A percentile compares a stretch with the other conserved stretches of the same genome.
phyloP scores from a whole-genome alignment of 139 green algal species.

The Asterochloris erici region DNA sequence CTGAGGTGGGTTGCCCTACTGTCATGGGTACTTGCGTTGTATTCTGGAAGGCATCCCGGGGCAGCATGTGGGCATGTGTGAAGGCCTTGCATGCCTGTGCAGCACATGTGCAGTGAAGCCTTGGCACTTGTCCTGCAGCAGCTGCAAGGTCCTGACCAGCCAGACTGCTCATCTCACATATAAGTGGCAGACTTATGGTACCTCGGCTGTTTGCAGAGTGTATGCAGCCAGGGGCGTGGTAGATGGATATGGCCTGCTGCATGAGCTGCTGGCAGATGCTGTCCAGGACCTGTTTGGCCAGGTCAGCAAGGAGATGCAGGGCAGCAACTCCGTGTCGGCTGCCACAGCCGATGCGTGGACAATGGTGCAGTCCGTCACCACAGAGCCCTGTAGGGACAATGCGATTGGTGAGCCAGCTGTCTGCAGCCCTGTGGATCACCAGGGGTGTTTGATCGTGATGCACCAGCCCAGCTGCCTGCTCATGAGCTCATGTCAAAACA shows the following conservation, averaged over 20 bases:
- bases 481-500: no score
- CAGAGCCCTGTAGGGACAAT: slow-evolving; percentile 32
- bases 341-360: slow-evolving; percentile 21
- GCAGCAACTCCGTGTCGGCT: neutral
- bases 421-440: neutral
- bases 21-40: no score
- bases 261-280: slow-evolving; percentile 35
- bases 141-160: no score
- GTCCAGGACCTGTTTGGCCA: slow-evolving; percentile 20
- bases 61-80: no score
- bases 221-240: slow-evolving; percentile 14
- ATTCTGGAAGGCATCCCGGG: no score
- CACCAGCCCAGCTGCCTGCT: no score
- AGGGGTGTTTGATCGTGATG: neutral
- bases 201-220: slow-evolving; percentile 1
- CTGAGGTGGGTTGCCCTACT: slow-evolving; percentile 9
- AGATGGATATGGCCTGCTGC: slow-evolving; percentile 32
- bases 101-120: no score
- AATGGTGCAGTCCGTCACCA: slow-evolving; percentile 23
- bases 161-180: no score
- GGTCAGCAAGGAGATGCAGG: neutral
- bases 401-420: neutral
- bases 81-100: no score
- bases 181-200: no score
- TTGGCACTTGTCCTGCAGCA: no score